Conservation (phyloP, 2,329 filamentous ascomycete genomes). For the Nemania serpens region DNA sequence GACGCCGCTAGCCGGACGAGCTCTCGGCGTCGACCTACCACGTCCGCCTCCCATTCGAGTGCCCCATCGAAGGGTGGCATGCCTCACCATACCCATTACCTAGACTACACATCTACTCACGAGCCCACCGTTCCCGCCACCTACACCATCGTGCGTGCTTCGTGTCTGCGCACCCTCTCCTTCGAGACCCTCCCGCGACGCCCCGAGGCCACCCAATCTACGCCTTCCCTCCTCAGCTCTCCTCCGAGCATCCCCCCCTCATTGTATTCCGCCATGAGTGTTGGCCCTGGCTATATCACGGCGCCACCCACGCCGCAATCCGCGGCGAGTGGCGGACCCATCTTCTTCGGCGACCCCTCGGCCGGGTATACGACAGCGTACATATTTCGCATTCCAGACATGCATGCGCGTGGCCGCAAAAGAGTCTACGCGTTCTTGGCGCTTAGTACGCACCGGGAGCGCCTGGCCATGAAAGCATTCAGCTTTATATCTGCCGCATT, state of each 20-base stretch:
- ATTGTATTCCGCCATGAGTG: conserved; percentile 44
- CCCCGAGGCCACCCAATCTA: conserved; percentile 47
- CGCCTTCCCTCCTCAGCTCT: conserved; percentile 34
- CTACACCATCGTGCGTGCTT: conserved; percentile 69
- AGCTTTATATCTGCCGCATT: conserved; percentile 66
- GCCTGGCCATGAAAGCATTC: conserved; percentile 68
- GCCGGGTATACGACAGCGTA: conserved; percentile 72
- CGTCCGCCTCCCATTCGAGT: conserved; percentile 58
- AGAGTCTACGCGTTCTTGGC: conserved; percentile 72
- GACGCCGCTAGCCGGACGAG: conserved; percentile 35
- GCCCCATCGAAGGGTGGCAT: conserved; percentile 54
- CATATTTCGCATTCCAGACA: conserved; percentile 71
- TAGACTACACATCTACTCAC: conserved; percentile 71
- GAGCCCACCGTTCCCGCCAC: conserved; percentile 65
- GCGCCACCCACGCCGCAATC: conserved; percentile 54
- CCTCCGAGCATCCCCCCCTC: conserved; percentile 47
- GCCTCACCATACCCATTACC: conserved; percentile 64
- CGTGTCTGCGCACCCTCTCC: conserved; percentile 68
- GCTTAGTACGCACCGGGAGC: conserved; percentile 67
- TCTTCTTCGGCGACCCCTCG: conserved; percentile 69
- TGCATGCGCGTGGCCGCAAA: conserved; percentile 69
- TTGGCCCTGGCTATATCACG: conserved; percentile 55
- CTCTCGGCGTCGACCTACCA: conserved; percentile 49
- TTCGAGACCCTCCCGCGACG: conserved; percentile 68
- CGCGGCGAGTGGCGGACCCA: conserved; percentile 64